Base-by-base conservation (phyloP, 2,329 filamentous ascomycete genomes). In the Clarireedia paspali region DNA sequence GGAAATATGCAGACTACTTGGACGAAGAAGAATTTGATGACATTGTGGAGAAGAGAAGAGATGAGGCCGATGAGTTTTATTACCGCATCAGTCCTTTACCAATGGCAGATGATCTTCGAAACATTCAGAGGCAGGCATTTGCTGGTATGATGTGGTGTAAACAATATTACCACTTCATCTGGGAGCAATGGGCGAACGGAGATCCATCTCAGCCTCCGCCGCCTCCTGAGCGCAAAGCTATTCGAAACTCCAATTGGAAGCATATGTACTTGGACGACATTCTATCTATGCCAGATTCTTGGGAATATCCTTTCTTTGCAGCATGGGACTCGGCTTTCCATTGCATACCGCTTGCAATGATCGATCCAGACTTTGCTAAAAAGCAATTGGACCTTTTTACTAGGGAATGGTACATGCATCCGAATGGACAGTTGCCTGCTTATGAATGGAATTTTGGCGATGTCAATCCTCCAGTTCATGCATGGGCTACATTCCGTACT, bases 91-190 rank as follows among this genome's bases (percentile, higher is more conserved):
- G 90, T 72, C 92, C 92, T 3, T 78, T 96, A 40, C 92, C 91
- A 2, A 95, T 96, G 87, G 81, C 89, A 0, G 91, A 97, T 49
- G 92, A 97, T 68, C 78, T 96, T 57, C 86, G 91, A 63, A 96
- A 95, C 71, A 94, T 97, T 64, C 94, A 97, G 73, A 83, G 92
- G 63, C 91, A 96, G 71, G 94, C 92, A 4, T 88, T 96, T 63
- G 85, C 91, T 0, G 92, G 94, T 53, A 97, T 97, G 92, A 87
- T 97, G 80, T 97, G 92, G 92, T 95, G 88, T 60, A 97, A 97
- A 72, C 92, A 97, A 71, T 89, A 90, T 73, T 97, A 97, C 71
- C 83, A 95, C 69, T 96, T 97, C 71, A 84, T 97, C 65, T 96
- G 91, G 90, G 91, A 97, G 62, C 88, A 97, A 69, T 97, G 92